phyloP scores from a whole-genome alignment of 805 yeast species.

The Zygotorulaspora chibaensis region DNA sequence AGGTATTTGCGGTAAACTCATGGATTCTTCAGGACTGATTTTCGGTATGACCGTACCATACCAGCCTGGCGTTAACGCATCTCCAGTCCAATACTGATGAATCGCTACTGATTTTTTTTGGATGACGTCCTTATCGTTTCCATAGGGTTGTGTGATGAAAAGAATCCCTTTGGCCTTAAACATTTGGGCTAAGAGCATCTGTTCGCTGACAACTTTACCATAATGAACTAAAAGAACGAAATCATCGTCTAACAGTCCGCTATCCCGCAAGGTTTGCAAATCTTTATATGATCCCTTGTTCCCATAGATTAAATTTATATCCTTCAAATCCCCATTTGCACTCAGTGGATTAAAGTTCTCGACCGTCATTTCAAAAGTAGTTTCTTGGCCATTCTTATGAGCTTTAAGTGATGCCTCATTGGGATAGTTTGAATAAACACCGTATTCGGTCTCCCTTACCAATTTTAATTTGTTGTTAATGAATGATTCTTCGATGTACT shows the following conservation, averaged over 20 bases:
- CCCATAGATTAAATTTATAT: slow-evolving; percentile 54
- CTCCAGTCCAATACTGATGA: slow-evolving; percentile 66
- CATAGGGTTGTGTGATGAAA: slow-evolving; percentile 50
- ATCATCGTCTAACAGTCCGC: slow-evolving; percentile 41
- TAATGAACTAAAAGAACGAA: slow-evolving; percentile 58
- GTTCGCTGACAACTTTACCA: slow-evolving; percentile 48
- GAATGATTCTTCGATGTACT: slow-evolving; percentile 59
- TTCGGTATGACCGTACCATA: slow-evolving; percentile 41
- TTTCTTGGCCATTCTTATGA: slow-evolving; percentile 26
- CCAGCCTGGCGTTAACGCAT: slow-evolving; percentile 77
- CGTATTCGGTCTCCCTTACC: slow-evolving; percentile 41
- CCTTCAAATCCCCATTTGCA: slow-evolving; percentile 47
- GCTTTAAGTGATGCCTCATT: slow-evolving; percentile 29
- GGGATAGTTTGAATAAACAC: slow-evolving; percentile 66
- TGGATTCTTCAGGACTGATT: slow-evolving; percentile 43
- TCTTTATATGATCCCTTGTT: slow-evolving; percentile 63
- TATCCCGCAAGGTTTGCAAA: slow-evolving; percentile 39
- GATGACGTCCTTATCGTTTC: slow-evolving; percentile 29
- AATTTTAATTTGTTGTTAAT: slow-evolving; percentile 50
- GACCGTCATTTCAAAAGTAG: slow-evolving; percentile 26
- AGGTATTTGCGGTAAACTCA: slow-evolving; percentile 65
- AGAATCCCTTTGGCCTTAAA: slow-evolving; percentile 62
- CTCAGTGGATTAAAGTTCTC: slow-evolving; percentile 68
- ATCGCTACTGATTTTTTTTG: slow-evolving; percentile 49
- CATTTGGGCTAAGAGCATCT: slow-evolving; percentile 51